phyloP scores from a whole-genome alignment of 805 yeast species.

The Lipomyces mesembrius region DNA sequence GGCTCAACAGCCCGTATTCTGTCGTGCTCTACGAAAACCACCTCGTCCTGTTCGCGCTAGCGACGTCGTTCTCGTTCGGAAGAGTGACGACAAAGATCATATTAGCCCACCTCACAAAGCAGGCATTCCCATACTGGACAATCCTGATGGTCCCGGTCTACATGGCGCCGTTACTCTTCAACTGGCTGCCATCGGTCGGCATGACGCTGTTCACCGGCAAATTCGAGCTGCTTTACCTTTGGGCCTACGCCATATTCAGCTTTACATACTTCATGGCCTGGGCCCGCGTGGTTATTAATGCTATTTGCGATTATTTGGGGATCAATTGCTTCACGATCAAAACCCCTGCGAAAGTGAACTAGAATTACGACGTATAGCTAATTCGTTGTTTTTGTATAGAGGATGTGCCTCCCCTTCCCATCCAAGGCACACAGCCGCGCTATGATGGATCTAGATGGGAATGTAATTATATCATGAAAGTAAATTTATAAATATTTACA shows the following conservation, averaged over 20 bases:
- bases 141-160: slow-evolving; percentile 60
- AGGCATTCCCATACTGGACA: slow-evolving; percentile 74
- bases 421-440: neutral
- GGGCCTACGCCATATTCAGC: slow-evolving; percentile 66
- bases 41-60: slow-evolving; percentile 73
- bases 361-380: neutral
- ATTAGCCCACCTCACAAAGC: slow-evolving; percentile 83
- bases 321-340: slow-evolving; percentile 71
- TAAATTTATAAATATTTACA: neutral
- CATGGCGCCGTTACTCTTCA: slow-evolving; percentile 47
- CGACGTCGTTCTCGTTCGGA: slow-evolving; percentile 85
- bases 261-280: slow-evolving; percentile 67
- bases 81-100: slow-evolving; percentile 66
- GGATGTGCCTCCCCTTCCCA: no score
- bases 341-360: neutral
- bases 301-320: slow-evolving; percentile 79
- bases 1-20: slow-evolving; percentile 57
- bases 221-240: slow-evolving; percentile 51
- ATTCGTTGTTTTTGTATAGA: neutral
- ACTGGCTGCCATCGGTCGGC: slow-evolving; percentile 55
- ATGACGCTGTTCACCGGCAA: slow-evolving; percentile 38
- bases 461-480: neutral
- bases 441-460: neutral
- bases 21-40: slow-evolving; percentile 49
- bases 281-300: slow-evolving; percentile 74